phyloP scores from a whole-genome alignment of 179 eudicot species.

The Beta lomatogona region DNA sequence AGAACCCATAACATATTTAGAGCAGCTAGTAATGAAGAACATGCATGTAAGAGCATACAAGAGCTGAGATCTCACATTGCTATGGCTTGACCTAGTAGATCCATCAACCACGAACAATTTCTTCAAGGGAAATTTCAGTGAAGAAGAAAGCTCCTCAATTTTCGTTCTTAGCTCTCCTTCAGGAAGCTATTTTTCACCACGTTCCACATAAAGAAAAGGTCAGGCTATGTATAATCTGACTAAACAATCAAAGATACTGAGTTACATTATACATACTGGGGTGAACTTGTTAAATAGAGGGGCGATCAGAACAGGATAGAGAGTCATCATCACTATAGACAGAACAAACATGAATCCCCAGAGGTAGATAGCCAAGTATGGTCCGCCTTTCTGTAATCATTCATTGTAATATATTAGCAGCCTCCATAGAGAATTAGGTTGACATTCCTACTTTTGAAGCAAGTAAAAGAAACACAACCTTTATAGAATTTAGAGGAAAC shows the following conservation, averaged over 20 bases:
- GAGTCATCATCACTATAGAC: constrained; percentile 91
- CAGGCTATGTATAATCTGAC: neutral
- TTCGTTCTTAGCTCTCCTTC: constrained; percentile 80
- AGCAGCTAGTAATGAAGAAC: neutral
- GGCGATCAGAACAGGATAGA: constrained; percentile 86
- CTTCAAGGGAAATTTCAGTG: constrained; percentile 86
- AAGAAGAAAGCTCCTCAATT: constrained; percentile 87
- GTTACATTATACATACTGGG: constrained; percentile 58
- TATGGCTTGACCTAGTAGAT: constrained; percentile 96
- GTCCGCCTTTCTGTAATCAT: constrained; percentile 94
- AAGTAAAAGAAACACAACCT: neutral
- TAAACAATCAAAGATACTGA: constrained; percentile 4
- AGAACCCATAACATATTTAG: neutral
- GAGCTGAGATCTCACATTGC: constrained; percentile 75
- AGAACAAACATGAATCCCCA: constrained; percentile 94
- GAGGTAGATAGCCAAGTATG: constrained; percentile 92
- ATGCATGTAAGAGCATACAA: neutral
- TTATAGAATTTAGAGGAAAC: neutral
- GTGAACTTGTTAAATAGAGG: constrained; percentile 98
- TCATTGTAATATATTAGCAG: constrained; percentile 18
- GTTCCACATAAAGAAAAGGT: constrained; percentile 15
- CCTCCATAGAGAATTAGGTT: neutral
- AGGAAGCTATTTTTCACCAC: constrained; percentile 64
- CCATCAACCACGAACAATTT: constrained; percentile 98
- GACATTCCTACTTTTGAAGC: neutral